Evolutionary conservation across 441 rosid genomes (phyloP).

Genomic region (Euphorbia corollata): DNA sequence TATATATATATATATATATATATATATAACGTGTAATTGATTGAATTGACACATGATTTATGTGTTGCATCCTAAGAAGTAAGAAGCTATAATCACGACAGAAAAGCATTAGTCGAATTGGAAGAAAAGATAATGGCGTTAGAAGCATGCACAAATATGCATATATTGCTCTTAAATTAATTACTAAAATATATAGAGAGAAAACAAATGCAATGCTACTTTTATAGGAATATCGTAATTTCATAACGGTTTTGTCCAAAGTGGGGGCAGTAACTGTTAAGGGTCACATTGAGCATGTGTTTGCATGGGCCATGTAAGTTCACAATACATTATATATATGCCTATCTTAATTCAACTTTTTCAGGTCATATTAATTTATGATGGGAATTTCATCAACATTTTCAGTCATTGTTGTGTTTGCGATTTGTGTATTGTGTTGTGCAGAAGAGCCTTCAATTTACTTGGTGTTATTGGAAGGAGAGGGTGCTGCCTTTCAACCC

Average conservation of each 20-base stretch:
- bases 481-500: conserved; percentile 31
- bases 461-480: conserved; percentile 53
- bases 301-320: neutral
- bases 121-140: too few relatives aligned
- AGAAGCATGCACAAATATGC: too few relatives aligned
- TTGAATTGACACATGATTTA: too few relatives aligned
- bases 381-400: conserved; percentile 12
- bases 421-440: conserved; percentile 18
- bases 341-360: neutral
- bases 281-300: conserved; percentile 38
- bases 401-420: conserved; percentile 14
- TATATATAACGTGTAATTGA: conserved; percentile 5
- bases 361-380: neutral
- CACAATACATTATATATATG: neutral
- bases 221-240: neutral
- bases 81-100: too few relatives aligned
- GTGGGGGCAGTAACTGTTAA: neutral
- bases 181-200: too few relatives aligned
- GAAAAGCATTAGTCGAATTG: too few relatives aligned
- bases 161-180: too few relatives aligned
- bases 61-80: too few relatives aligned
- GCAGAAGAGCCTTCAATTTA: conserved; percentile 40
- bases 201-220: too few relatives aligned
- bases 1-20: too few relatives aligned
- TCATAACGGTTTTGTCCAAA: conserved; percentile 12